Conservation (phyloP, 352 stramenopile species). For the Phytophthora ramorum region DNA sequence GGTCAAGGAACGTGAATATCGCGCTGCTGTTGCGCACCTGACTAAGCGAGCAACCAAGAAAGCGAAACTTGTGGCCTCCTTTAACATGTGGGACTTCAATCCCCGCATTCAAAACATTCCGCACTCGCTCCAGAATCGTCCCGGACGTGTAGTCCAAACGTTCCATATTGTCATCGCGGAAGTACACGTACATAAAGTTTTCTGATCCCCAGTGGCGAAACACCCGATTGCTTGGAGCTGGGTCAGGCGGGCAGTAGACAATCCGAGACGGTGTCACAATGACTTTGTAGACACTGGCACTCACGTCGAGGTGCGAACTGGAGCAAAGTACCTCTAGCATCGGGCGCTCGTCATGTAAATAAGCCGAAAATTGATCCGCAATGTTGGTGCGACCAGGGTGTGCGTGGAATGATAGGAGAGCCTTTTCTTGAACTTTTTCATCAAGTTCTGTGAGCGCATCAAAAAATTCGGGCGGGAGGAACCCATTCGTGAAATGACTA, state of each 20-base stretch:
- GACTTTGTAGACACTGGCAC: slow-evolving; percentile 58
- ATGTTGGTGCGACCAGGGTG: slow-evolving; percentile 22
- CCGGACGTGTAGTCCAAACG: slow-evolving; percentile 62
- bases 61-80: slow-evolving; percentile 47
- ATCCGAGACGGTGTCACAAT: slow-evolving; percentile 75
- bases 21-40: slow-evolving; percentile 77
- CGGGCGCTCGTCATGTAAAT: slow-evolving; percentile 40
- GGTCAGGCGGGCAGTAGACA: slow-evolving; percentile 60
- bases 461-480: slow-evolving; percentile 46
- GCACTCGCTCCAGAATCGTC: slow-evolving; percentile 46
- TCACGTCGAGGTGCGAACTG: slow-evolving; percentile 26
- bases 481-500: slow-evolving; percentile 55
- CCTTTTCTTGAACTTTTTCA: slow-evolving; percentile 49
- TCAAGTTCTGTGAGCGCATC: slow-evolving; percentile 41
- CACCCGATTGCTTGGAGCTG: slow-evolving; percentile 68
- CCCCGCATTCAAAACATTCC: slow-evolving; percentile 45
- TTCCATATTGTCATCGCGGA: slow-evolving; percentile 82
- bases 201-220: slow-evolving; percentile 71
- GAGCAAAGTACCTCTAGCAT: slow-evolving; percentile 34
- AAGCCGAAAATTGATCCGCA: slow-evolving; percentile 44
- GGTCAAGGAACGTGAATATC: slow-evolving; percentile 73
- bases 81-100: slow-evolving; percentile 46
- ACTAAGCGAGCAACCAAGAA: slow-evolving; percentile 78
- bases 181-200: slow-evolving; percentile 89
- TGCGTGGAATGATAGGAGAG: slow-evolving; percentile 50